These are phyloP conservation scores for Trichoderma sp. DNA, from an alignment of 2,329 filamentous ascomycete genomes.

Conservation along the genomic window DNA sequence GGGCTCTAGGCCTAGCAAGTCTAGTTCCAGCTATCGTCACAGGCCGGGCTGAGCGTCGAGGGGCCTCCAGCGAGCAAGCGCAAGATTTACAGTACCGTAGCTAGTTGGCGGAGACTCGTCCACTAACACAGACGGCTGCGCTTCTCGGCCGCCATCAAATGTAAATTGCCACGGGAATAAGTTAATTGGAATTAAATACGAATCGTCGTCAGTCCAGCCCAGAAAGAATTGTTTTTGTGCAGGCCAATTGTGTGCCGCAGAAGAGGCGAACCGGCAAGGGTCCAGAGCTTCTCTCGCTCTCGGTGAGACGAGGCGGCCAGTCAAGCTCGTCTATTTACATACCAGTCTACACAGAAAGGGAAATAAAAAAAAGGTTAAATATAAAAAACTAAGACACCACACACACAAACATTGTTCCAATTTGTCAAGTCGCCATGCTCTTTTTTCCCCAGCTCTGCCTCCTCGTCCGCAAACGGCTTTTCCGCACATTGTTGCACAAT, in stretches of 20 bases:
- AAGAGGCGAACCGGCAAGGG: background rate
- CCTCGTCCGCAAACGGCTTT: background rate
- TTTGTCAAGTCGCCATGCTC: background rate
- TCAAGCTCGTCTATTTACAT: background rate
- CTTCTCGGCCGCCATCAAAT: background rate
- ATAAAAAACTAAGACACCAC: background rate
- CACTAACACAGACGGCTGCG: no score
- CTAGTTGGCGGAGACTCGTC: no score
- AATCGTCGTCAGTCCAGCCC: background rate
- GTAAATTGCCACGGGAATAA: background rate
- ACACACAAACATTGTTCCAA: background rate
- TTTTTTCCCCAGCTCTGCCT: background rate
- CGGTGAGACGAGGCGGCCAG: background rate
- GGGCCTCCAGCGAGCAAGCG: background rate
- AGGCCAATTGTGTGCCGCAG: background rate
- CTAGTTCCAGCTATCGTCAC: background rate
- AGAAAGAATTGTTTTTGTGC: background rate
- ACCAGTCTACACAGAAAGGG: background rate
- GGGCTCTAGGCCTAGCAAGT: no score
- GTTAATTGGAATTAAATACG: background rate
- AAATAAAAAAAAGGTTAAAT: background rate
- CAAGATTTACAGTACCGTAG: no score
- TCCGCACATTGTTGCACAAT: background rate
- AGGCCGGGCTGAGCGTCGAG: background rate
- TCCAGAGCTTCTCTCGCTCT: background rate